Evolutionary conservation across 306 rosid species (phyloP), one percentile per base, ranked within the genome.

Genomic region (Echinosophora koreensis): DNA sequence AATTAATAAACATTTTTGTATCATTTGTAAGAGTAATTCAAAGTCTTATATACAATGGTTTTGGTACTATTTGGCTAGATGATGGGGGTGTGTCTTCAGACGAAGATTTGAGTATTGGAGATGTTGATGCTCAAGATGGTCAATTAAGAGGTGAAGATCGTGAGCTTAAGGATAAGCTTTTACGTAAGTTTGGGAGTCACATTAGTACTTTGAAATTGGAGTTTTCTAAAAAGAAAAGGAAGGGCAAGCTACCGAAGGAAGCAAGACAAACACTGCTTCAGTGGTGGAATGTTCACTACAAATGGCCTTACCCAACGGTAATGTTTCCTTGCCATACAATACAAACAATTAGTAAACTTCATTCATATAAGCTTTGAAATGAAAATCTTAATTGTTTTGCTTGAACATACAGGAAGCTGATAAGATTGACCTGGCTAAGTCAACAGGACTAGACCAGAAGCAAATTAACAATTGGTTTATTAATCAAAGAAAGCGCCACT

Each of bases 281-380:
- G 34, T 95, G 98, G 98, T 95, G 98, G 98, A 88, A 65, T 80
- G 76, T 83, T 75, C 98, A 95, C 80, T 84, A 82, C 81, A 95
- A 88, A 80, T 95, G 98, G 97, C 99, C 99, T 5, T 95, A 95
- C 83, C 99, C 99, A 14, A 95, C 99, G 92, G 99, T 95, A 89
- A 72, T 72, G 2, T 66, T 15, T 67, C 37, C 5, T 65, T 37
- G 44, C 77, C n/a, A 35, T 50, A 4, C 17, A 6, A 35, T 9
- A 3, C 42, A 16, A 6, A 22, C 54, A 28, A 30, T 14, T 27
- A 65, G 42, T 51, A 8, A 66, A 12, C 59, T 14, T 32, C 1
- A 37, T 8, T 13, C 28, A n/a, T n/a, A n/a, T 61, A 44, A 5
- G 27, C 6, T 50, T 28, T 44, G 0, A 17, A 79, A 51, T 57